These are phyloP conservation scores for Neurospora tetraspora DNA, from an alignment of 495 filamentous ascomycete genomes.

Conservation along the genomic window DNA sequence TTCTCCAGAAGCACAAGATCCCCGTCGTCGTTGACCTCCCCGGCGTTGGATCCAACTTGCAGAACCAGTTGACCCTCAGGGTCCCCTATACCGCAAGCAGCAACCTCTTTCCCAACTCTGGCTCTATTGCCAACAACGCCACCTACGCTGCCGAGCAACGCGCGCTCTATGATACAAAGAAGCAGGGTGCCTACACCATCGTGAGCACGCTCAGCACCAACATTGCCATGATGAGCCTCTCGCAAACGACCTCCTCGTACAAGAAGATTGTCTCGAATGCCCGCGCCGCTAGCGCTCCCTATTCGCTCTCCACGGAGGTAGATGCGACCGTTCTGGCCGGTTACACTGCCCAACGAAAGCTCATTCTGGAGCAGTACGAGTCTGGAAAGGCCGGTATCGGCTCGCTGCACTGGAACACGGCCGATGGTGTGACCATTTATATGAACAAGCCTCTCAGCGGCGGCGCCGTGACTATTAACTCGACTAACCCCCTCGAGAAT, in stretches of 20 bases:
- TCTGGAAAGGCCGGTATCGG: constrained; percentile 15
- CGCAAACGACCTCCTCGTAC: constrained; percentile 19
- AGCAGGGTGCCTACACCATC: constrained; percentile 24
- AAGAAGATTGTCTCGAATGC: constrained; percentile 22
- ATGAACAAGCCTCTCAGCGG: constrained; percentile 31
- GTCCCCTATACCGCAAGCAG: constrained; percentile 17
- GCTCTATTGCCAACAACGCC: constrained; percentile 24
- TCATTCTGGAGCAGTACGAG: constrained; percentile 18
- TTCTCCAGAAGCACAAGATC: constrained; percentile 56
- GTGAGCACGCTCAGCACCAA: constrained; percentile 24
- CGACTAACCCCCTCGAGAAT: constrained; percentile 23
- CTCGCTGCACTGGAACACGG: constrained; percentile 27
- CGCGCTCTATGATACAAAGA: constrained; percentile 28
- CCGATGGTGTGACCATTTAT: constrained; percentile 22
- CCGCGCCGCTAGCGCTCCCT: constrained; percentile 18
- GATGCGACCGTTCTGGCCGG: constrained; percentile 30
- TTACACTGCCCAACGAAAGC: constrained; percentile 21
- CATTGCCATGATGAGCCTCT: constrained; percentile 24
- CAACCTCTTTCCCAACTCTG: constrained; percentile 22
- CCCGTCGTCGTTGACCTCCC: constrained; percentile 60
- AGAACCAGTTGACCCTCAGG: constrained; percentile 32
- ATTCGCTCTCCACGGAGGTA: constrained; percentile 23
- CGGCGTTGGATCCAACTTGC: constrained; percentile 62
- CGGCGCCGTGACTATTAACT: constrained; percentile 30
- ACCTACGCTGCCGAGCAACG: constrained; percentile 35